phyloP scores from a whole-genome alignment of 1,284 basidiomycete genomes.

The Cryptococcus sp. region DNA sequence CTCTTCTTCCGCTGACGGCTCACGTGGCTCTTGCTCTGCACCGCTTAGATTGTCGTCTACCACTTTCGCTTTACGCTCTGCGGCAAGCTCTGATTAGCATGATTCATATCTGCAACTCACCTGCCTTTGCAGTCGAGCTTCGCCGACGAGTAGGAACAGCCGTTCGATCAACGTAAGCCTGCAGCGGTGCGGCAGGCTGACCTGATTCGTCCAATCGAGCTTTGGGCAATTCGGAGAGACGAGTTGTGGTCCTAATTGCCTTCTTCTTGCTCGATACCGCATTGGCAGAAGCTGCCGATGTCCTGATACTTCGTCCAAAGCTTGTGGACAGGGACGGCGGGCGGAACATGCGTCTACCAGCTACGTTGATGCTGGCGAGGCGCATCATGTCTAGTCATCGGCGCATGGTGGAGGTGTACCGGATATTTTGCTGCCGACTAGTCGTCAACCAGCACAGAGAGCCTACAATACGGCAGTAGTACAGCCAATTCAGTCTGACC shows the following conservation, averaged over 20 bases:
- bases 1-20: not conserved
- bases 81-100: not conserved
- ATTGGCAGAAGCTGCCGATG: no score
- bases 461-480: no score
- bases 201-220: constrained; percentile 11
- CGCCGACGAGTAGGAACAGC: not conserved
- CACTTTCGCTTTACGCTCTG: not conserved
- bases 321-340: no score
- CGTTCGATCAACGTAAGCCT: constrained; percentile 6
- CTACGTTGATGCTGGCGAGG: not conserved
- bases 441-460: no score
- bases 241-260: not conserved
- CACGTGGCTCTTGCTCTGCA: not conserved
- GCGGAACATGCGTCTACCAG: no score
- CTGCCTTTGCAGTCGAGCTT: not conserved
- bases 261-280: not conserved
- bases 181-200: constrained; percentile 15
- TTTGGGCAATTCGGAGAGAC: constrained; percentile 17
- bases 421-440: no score
- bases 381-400: constrained; percentile 2
- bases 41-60: not conserved
- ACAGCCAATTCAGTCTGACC: no score
- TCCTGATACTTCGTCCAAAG: no score
- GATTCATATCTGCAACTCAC: not conserved
- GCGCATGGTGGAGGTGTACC: not conserved